These are phyloP conservation scores for Sicyos edulis DNA, from an alignment of 306 rosid species.

Conservation along the genomic window DNA sequence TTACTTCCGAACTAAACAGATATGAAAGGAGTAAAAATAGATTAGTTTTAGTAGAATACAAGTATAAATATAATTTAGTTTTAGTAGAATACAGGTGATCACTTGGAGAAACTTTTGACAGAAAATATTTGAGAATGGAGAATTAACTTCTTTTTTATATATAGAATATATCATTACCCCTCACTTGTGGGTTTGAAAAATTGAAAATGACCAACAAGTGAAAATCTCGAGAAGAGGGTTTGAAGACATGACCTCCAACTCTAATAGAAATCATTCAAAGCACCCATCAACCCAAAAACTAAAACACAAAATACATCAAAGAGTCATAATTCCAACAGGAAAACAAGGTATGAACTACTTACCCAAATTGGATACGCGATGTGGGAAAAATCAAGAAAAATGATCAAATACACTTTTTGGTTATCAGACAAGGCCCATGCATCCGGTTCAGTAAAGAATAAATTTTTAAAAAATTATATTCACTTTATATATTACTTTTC, in stretches of 20 bases:
- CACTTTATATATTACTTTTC: too few species aligned
- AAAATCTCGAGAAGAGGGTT: too few species aligned
- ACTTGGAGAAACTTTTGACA: neutral
- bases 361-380: neutral
- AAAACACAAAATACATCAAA: neutral
- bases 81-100: neutral
- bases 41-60: neutral
- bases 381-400: neutral
- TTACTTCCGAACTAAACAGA: conserved; percentile 35
- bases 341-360: neutral
- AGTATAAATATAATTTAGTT: neutral
- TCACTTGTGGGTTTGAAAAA: too few species aligned
- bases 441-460: neutral
- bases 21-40: conserved; percentile 8
- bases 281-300: too few species aligned
- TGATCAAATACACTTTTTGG: neutral
- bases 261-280: too few species aligned
- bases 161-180: too few species aligned
- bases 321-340: neutral
- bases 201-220: too few species aligned
- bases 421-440: neutral
- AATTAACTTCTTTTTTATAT: neutral
- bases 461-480: too few species aligned
- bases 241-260: too few species aligned
- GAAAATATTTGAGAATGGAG: neutral